Evolutionary conservation across 2,329 filamentous ascomycete species (phyloP), one percentile per base, ranked within the genome.

Genomic region (Fusarium verrucosum): DNA sequence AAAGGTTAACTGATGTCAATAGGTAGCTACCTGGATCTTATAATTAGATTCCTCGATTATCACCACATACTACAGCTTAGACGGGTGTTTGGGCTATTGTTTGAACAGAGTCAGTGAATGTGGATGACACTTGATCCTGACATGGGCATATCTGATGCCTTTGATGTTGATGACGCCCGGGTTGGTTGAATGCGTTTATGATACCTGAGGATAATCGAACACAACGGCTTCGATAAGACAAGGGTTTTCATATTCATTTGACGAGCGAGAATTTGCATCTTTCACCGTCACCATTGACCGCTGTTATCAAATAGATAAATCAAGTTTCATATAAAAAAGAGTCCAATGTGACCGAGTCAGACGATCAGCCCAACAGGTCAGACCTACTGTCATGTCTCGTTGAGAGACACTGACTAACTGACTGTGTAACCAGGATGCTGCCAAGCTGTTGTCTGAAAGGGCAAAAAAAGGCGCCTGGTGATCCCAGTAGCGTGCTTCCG

Each of bases 271-370:
- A 30, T 16, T 30, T 16, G 28, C 13, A n/a, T 38, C 14, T 26
- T 33, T 22, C 19, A 16, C n/a, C 17, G 47, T 20, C 13, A 30
- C 11, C n/a, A 10, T 26, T 53, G 35, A 42, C 46, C 35, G 25
- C 32, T 32, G 13, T 30, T 33, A 37, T 20, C 14, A 11, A 20
- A 32, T 20, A 50, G 22, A 20, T 50, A 32, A 23, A 23, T 30
- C 45, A 51, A 23, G 19, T 33, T 30, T 19, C 36, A 42, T 36
- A 23, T 54, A 17, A 19, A 40, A 19, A 33, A 30, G n/a, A n/a
- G 28, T 28, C 32, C 30, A 38, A 26, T 43, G 50, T 66, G 63
- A 56, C 53, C 47, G 32, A 55, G 58, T 66, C 63, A 66, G 54
- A 42, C 43, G 63, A 55, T 50, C 44, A 50, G 10, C 43, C 23